A percentile compares a stretch with the other conserved stretches of the same genome.
phyloP scores from a whole-genome alignment of 345 rosid genomes.

The Salix purpurea region DNA sequence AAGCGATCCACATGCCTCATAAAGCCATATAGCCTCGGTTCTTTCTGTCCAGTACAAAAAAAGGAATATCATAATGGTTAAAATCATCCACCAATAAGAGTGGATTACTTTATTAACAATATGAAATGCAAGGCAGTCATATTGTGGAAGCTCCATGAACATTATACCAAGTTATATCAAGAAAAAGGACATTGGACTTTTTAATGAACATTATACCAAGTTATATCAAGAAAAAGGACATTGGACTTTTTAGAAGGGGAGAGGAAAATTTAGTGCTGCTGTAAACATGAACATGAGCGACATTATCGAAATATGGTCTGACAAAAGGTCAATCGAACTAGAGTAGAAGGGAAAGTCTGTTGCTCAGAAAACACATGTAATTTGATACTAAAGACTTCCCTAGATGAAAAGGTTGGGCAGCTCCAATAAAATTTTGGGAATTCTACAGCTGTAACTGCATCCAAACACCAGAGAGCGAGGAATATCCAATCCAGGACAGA shows the following conservation, averaged over 20 bases:
- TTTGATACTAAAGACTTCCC: background rate
- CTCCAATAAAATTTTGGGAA: background rate
- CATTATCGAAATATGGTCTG: background rate
- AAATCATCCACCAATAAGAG: background rate
- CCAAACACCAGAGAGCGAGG: background rate
- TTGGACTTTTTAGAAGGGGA: background rate
- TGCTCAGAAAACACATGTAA: background rate
- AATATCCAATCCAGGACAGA: background rate
- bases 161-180: no score
- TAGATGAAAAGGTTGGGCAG: conserved; percentile 1
- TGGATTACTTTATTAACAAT: background rate
- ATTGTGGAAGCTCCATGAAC: no score
- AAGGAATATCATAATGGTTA: background rate
- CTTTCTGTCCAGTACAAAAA: background rate
- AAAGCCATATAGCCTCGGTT: background rate
- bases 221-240: no score
- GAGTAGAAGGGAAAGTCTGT: background rate
- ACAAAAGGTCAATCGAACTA: background rate
- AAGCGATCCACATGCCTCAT: background rate
- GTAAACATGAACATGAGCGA: background rate
- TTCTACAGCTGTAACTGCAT: background rate
- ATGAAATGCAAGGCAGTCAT: background rate
- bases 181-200: background rate
- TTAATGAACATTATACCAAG: background rate
- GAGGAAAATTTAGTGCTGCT: background rate